Evolutionary conservation across 1,139 yeast species (phyloP), one percentile per base, ranked within the genome.

Genomic region (Diutina pseudorugosa): DNA sequence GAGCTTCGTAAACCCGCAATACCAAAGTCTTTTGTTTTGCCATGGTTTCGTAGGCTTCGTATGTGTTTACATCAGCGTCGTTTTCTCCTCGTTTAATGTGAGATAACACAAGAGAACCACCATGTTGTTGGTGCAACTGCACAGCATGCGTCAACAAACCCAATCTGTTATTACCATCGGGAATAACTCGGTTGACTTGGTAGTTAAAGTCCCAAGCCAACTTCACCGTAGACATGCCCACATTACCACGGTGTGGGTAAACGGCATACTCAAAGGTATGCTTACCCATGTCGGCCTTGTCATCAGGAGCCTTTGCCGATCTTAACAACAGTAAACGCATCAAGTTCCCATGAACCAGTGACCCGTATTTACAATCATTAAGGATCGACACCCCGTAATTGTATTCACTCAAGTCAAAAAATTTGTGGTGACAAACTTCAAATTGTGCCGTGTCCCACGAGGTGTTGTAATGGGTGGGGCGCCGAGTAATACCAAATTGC

Each of bases 381-480:
- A 93, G 65, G 25, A 93, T 69, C 0, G 95, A 77, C n/a, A 90
- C 95, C 61, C 98, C 98, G 62, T 88, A 90, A 56, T 79, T 80
- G 65, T 72, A 79, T 61, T 89, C 98, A 41, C 95, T 85, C 62
- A 87, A 82, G 64, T 93, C 98, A 64, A 94, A 91, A 71, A 89
- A 93, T 64, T 88, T 87, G 67, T 93, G 98, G 61, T 86, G 91
- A 60, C 96, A 88, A 20, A 90, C 96, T 68, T 93, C 98, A 67
- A 93, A 93, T 67, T 90, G 90, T 55, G 98, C 98, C 45, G 84
- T 85, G 63, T 91, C 98, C 98, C 98, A 91, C 1, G 89, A 72
- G 1, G 98, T 91, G 65, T 93, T 93, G 70, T 75, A 91, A 66
- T 91, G 98, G 0, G 98, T 93, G 50, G 98, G 95, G 59, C 98